Evolutionary conservation across 441 rosid species (phyloP), one percentile per base, ranked within the genome.

Genomic region (Brassica hybrid): DNA sequence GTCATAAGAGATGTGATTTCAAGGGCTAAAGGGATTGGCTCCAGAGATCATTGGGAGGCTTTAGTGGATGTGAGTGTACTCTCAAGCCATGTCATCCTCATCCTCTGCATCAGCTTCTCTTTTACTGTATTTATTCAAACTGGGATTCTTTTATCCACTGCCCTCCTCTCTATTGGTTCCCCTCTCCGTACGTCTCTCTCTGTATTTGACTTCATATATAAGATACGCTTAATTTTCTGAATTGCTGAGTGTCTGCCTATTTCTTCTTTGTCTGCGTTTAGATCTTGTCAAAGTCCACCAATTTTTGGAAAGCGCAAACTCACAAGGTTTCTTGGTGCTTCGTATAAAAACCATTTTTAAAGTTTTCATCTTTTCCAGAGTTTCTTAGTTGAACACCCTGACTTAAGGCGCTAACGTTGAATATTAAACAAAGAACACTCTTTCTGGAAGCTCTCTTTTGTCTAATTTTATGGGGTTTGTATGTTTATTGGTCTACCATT

Each of bases 101-200:
- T 80, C 43, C 67, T 62, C 77, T 94, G 45, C 97, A 91, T 64
- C 97, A 90, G 67, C 86, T 92, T 65, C 34, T 94, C 32, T 94
- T 87, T 78, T 85, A 94, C 83, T 83, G 89, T 80, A 87, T 86
- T 16, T 94, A 90, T 79, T 77, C 85, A n/a, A 71, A 78, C 12
- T 92, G 97, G 97, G 95, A 94, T 74, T 73, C 78, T 38, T 85
- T 90, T 65, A 3, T 52, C 72, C 77, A 79, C 59, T 97, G 97
- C 14, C 97, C 91, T 76, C 91, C 97, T 82, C 90, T 80, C 80
- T 94, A 89, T 73, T 91, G 93, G 89, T 91, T 92, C 77, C 98
- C 98, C 84, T 87, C 95, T 64, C 74, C 65, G 98, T 92, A 85
- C 7, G 54, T n/a, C n/a, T n/a, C n/a, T n/a, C n/a, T n/a, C n/a